phyloP scores from a whole-genome alignment of 257 asterid species.

The Vinca minor region DNA sequence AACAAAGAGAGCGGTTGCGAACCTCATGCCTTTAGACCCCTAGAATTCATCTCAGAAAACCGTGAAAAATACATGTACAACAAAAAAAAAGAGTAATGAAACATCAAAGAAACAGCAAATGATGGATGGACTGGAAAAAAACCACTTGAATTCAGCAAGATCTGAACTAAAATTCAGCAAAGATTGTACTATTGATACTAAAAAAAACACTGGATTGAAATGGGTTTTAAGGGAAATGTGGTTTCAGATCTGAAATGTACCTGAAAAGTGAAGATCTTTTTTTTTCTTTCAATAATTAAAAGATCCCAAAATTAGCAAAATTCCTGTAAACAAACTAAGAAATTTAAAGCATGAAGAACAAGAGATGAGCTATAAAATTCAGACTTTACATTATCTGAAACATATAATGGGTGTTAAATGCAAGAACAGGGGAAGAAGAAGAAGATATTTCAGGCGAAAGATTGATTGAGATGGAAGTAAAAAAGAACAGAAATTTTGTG shows the following conservation, averaged over 20 bases:
- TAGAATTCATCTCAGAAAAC: background rate
- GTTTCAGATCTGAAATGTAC: conserved; percentile 66
- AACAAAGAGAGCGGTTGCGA: background rate
- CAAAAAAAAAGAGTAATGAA: background rate
- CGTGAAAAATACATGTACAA: background rate
- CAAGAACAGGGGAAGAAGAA: conserved; percentile 14
- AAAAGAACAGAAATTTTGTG: background rate
- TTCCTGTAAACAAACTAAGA: conserved; percentile 5
- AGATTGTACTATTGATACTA: conserved; percentile 19
- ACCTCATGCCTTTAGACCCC: background rate
- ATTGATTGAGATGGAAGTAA: conserved; percentile 53
- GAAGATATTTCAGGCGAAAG: conserved; percentile 26
- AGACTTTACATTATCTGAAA: background rate
- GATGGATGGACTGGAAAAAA: conserved; percentile 8
- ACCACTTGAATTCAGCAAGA: conserved; percentile 30
- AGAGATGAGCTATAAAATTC: background rate
- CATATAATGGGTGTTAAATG: conserved; percentile 3
- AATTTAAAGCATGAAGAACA: background rate
- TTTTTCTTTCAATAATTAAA: conserved; percentile 8
- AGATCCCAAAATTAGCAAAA: conserved; percentile 25
- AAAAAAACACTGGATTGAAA: conserved; percentile 9
- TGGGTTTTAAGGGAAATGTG: conserved; percentile 23
- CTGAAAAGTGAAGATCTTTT: conserved; percentile 22
- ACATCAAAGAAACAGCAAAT: conserved; percentile 5
- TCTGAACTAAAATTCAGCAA: conserved; percentile 26